Evolutionary conservation across 129 eudicot species (phyloP), one percentile per base, ranked within the genome.

Genomic region (Tagetes erecta): DNA sequence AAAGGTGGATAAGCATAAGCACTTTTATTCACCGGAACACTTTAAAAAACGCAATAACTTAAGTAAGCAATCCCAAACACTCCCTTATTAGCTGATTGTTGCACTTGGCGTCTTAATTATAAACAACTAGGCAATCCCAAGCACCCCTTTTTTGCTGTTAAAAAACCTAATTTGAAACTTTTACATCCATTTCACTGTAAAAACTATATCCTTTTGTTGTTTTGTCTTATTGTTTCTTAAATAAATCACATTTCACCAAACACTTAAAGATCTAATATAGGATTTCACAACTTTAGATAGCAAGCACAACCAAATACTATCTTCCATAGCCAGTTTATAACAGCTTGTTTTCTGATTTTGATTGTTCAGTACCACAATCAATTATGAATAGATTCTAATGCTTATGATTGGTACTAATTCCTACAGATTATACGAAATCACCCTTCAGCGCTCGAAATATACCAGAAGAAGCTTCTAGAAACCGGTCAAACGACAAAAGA

Each of bases 371-470:
- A 14, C 40, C 49, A 40, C 70, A 39, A n/a, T 35, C 59, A 31
- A 58, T 45, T 35, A 36, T 20, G 66, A 57, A 41, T 53, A 41
- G 60, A 41, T 39, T 70, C 27, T 31, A 55, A 55, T 68, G 31
- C 46, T 11, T 67, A 39, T 73, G n/a, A 50, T 27, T 68, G 69
- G 65, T 47, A 57, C 51, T 55, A 55, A 55, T 45, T 59, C 58
- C 37, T 71, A 50, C 68, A 92, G 98, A 88, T 92, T 20, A 92
- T 92, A 66, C 83, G 87, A 20, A 89, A 81, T 80, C 98, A 92
- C 74, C 98, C 96, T 58, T 92, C 96, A 37, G 84, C 94, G 0
- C 90, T 87, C 8, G 87, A 87, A 76, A 87, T 92, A 74, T 92
- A 92, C 83, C 86, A 92, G 55, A 87, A 83, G 57, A 89, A 89